Evolutionary conservation across 2,329 filamentous ascomycete genomes (phyloP).

Genomic region (Aspergillus transmontanensis): DNA sequence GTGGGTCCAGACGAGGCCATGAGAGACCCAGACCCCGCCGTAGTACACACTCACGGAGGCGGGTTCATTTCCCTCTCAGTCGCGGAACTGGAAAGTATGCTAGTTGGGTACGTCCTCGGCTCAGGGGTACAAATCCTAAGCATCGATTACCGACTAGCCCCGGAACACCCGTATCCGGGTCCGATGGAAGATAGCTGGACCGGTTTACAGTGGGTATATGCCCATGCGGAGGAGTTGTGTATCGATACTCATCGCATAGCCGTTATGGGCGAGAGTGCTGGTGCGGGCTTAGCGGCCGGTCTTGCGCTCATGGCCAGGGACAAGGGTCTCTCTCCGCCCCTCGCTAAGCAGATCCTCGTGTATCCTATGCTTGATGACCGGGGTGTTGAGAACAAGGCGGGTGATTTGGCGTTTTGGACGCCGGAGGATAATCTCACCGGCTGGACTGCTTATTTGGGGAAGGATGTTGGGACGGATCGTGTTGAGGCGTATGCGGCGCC

Average conservation of each 20-base stretch:
- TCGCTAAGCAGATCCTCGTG: constrained; percentile 43
- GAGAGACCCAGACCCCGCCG: constrained; percentile 27
- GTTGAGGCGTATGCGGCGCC: constrained; percentile 39
- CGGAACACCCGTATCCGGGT: constrained; percentile 43
- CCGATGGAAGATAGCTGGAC: constrained; percentile 47
- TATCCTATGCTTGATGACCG: constrained; percentile 50
- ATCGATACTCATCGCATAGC: constrained; percentile 54
- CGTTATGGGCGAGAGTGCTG: constrained; percentile 59
- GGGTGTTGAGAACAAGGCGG: constrained; percentile 11
- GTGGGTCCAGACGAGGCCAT: neutral
- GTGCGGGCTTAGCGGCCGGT: constrained; percentile 59
- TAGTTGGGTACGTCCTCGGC: constrained; percentile 28
- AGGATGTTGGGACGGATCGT: constrained; percentile 27
- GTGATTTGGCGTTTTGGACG: constrained; percentile 20
- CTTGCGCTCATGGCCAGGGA: constrained; percentile 54
- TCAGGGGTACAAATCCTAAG: constrained; percentile 38
- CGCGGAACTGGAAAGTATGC: constrained; percentile 23
- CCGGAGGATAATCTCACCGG: constrained; percentile 22
- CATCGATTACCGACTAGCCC: constrained; percentile 49
- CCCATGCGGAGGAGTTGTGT: constrained; percentile 38
- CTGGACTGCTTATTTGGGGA: constrained; percentile 26
- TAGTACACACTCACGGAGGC: constrained; percentile 47
- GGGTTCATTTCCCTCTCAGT: constrained; percentile 40
- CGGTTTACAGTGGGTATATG: constrained; percentile 35
- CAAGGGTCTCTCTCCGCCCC: constrained; percentile 30